Percentiles rank a stretch among this genome's conserved stretches.
Evolutionary conservation across 371 early-diverging fungal species (phyloP).

Genomic region (Conidiobolus incongruus): DNA sequence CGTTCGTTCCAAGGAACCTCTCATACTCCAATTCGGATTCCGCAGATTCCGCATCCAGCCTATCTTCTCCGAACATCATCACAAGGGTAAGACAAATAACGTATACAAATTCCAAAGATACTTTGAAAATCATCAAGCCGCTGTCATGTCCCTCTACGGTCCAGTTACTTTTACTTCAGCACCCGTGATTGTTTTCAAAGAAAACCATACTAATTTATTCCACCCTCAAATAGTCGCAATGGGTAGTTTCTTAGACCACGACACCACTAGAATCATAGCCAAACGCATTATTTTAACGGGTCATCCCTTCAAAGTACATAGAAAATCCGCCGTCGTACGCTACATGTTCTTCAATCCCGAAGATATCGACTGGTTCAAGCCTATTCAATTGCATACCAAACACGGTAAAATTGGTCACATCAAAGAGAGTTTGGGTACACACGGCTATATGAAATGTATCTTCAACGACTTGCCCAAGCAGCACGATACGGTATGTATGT

Average conservation of each 20-base stretch:
- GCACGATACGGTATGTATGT: slow-evolving; percentile 86
- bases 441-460: slow-evolving; percentile 90
- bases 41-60: slow-evolving; percentile 62
- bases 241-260: slow-evolving; percentile 47
- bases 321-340: slow-evolving; percentile 75
- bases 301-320: slow-evolving; percentile 82
- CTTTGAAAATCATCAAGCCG: slow-evolving; percentile 38
- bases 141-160: slow-evolving; percentile 66
- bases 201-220: slow-evolving; percentile 5
- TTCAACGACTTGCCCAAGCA: slow-evolving; percentile 74
- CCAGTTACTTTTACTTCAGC: slow-evolving; percentile 69
- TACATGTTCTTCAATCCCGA: slow-evolving; percentile 91
- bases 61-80: slow-evolving; percentile 67
- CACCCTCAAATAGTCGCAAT: slow-evolving; percentile 46
- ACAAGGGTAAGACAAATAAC: slow-evolving; percentile 56
- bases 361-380: slow-evolving; percentile 85
- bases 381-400: slow-evolving; percentile 77
- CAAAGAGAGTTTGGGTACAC: slow-evolving; percentile 71
- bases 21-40: slow-evolving; percentile 72
- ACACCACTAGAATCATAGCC: slow-evolving; percentile 72
- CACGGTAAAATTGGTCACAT: slow-evolving; percentile 83
- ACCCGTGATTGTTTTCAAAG: slow-evolving; percentile 51
- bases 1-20: slow-evolving; percentile 52
- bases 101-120: slow-evolving; percentile 92
- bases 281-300: slow-evolving; percentile 88